A percentile compares a stretch with the other conserved stretches of the same genome.
phyloP scores from a whole-genome alignment of 208 protist species.

The Crithidia bombi region DNA sequence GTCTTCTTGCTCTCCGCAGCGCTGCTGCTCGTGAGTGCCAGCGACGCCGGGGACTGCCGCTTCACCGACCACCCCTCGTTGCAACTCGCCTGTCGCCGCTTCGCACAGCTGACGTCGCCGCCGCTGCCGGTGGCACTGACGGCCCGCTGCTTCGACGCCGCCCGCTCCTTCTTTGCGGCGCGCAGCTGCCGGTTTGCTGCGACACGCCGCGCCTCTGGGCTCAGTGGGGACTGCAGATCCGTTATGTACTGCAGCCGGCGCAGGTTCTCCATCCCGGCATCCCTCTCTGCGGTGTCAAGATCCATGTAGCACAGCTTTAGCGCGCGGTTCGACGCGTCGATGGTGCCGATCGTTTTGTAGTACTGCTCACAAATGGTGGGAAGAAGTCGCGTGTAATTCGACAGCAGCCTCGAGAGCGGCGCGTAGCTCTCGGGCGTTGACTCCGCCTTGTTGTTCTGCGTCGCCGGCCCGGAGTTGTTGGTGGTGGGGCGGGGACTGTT shows the following conservation, averaged over 20 bases:
- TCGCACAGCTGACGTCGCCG: conserved; percentile 7
- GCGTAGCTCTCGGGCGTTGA: conserved; percentile 16
- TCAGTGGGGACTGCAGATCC: conserved; percentile 51
- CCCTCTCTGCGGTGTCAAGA: conserved; percentile 52
- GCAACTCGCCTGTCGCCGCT: conserved; percentile 22
- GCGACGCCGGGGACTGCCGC: conserved; percentile 10
- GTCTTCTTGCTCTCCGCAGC: not conserved
- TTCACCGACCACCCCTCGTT: conserved; percentile 3
- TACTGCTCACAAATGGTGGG: conserved; percentile 72
- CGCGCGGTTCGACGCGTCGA: conserved; percentile 26
- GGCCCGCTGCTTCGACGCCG: conserved; percentile 26
- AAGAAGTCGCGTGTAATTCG: conserved; percentile 58
- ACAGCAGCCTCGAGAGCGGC: conserved; percentile 38
- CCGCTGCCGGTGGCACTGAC: not conserved
- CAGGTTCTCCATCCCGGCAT: conserved; percentile 62
- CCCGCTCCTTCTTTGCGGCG: conserved; percentile 26
- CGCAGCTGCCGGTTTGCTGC: conserved; percentile 40
- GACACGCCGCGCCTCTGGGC: conserved; percentile 37
- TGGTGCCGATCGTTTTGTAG: conserved; percentile 47
- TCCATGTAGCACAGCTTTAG: conserved; percentile 62
- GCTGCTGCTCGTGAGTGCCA: not conserved
- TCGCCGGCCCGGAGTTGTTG: not conserved
- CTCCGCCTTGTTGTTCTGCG: not conserved
- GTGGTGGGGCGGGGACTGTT: not conserved
- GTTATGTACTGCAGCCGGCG: conserved; percentile 58